phyloP scores from a whole-genome alignment of 495 filamentous ascomycete genomes.

The Penicillium bovifimosum region DNA sequence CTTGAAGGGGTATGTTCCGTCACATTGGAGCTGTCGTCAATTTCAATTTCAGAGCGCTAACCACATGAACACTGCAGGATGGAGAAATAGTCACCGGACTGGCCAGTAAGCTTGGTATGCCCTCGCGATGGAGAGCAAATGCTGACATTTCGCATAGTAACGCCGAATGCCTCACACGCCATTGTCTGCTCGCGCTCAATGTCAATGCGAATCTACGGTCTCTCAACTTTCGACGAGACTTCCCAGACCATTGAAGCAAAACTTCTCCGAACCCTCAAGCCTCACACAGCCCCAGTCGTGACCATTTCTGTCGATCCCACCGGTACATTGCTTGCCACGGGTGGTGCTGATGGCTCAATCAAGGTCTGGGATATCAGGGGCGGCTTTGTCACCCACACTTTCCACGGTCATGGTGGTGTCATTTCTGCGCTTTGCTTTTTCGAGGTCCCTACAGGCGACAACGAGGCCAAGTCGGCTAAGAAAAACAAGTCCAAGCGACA shows the following conservation, averaged over 20 bases:
- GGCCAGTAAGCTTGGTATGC: slow-evolving; percentile 51
- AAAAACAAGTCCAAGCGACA: slow-evolving; percentile 40
- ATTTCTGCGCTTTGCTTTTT: slow-evolving; percentile 92
- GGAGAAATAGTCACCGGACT: slow-evolving; percentile 86
- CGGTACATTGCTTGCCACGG: slow-evolving; percentile 85
- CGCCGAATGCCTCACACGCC: slow-evolving; percentile 80
- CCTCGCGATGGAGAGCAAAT: neutral
- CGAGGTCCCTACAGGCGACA: slow-evolving; percentile 47
- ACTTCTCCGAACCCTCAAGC: slow-evolving; percentile 74
- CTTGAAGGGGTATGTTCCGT: slow-evolving; percentile 73
- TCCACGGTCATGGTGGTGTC: slow-evolving; percentile 84
- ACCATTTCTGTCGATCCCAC: slow-evolving; percentile 78
- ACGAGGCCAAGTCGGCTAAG: slow-evolving; percentile 20
- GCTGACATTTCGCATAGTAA: slow-evolving; percentile 50
- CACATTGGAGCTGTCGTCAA: neutral
- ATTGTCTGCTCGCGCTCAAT: slow-evolving; percentile 88
- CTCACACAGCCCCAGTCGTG: slow-evolving; percentile 84
- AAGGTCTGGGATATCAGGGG: slow-evolving; percentile 96
- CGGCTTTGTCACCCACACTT: slow-evolving; percentile 90
- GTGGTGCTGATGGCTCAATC: slow-evolving; percentile 82
- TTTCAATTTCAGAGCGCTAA: slow-evolving; percentile 18
- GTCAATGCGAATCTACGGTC: slow-evolving; percentile 84
- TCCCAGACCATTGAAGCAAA: slow-evolving; percentile 53
- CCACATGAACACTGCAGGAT: slow-evolving; percentile 55
- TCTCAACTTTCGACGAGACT: slow-evolving; percentile 52